phyloP scores from a whole-genome alignment of 2,329 filamentous ascomycete species.

The Tolypocladium amazonense region DNA sequence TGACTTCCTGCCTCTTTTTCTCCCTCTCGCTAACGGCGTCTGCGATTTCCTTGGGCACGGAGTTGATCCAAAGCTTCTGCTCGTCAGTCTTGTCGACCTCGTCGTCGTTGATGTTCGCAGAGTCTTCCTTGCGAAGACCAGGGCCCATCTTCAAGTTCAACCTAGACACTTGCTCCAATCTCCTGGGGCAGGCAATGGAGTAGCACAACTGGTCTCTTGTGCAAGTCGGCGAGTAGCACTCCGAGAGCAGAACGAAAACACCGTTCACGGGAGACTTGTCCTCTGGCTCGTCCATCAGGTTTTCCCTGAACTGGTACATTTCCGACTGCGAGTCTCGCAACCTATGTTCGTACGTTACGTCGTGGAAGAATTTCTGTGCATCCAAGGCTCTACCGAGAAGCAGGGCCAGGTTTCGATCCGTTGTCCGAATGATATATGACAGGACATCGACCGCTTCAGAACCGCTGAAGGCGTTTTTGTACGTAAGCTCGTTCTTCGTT shows the following conservation, averaged over 20 bases:
- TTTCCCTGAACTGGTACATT: constrained; percentile 95
- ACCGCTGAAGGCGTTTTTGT: constrained; percentile 94
- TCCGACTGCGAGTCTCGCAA: constrained; percentile 88
- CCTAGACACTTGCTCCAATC: constrained; percentile 88
- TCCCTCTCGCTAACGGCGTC: constrained; percentile 83
- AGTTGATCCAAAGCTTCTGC: constrained; percentile 99
- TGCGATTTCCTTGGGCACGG: constrained; percentile 87
- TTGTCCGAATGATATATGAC: constrained; percentile 93
- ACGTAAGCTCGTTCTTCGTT: constrained; percentile 92
- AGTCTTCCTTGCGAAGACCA: constrained; percentile 60
- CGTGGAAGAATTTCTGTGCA: constrained; percentile 98
- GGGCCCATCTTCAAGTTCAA: constrained; percentile 89
- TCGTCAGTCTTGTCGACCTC: constrained; percentile 78
- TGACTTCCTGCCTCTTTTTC: constrained; percentile 96
- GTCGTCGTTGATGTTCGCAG: constrained; percentile 58
- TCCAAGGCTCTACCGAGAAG: constrained; percentile 85
- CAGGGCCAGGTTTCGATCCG: constrained; percentile 85
- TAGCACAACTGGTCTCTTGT: constrained; percentile 93
- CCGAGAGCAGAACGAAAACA: constrained; percentile 89
- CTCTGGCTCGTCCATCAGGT: constrained; percentile 72
- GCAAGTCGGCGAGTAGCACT: constrained; percentile 97
- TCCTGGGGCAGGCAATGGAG: constrained; percentile 89
- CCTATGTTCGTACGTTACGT: constrained; percentile 95
- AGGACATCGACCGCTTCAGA: constrained; percentile 93
- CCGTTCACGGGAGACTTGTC: constrained; percentile 71